These are phyloP conservation scores for Helminthosporium solani DNA, from an alignment of 2,329 filamentous ascomycete species.

Conservation along the genomic window DNA sequence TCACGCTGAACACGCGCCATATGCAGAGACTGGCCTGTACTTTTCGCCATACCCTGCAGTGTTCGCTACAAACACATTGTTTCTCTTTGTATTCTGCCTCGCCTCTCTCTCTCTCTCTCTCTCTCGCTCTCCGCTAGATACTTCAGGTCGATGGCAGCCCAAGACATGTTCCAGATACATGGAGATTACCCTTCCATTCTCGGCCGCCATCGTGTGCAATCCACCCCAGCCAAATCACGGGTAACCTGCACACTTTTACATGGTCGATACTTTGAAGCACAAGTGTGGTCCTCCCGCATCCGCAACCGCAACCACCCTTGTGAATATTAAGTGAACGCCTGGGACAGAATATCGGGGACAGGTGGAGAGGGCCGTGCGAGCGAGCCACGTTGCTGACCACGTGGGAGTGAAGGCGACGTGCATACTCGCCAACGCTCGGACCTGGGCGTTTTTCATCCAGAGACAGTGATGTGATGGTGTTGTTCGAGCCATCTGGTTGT, in stretches of 20 bases:
- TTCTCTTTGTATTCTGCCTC: no score
- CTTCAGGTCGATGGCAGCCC: no score
- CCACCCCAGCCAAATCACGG: not conserved
- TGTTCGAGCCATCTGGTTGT: no score
- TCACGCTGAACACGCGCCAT: no score
- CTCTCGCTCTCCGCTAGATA: no score
- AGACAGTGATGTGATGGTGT: no score
- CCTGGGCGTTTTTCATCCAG: no score
- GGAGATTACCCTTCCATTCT: not conserved
- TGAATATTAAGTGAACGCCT: constrained; percentile 3
- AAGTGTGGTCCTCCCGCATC: not conserved
- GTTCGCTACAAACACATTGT: no score
- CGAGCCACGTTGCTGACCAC: constrained; percentile 17
- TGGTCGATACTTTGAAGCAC: not conserved
- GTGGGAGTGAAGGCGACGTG: constrained; percentile 13
- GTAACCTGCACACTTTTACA: not conserved
- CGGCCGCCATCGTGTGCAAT: not conserved
- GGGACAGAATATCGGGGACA: constrained; percentile 1
- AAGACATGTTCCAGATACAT: constrained; percentile 1
- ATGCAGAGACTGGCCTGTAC: no score
- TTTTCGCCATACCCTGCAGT: no score
- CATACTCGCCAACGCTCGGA: constrained; percentile 10
- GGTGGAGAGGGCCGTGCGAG: constrained; percentile 3
- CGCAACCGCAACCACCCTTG: constrained; percentile 3
- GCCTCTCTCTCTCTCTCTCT: not conserved